Base-by-base conservation (phyloP, 2,329 filamentous ascomycete species). In the Lachnellula subtilissima region DNA sequence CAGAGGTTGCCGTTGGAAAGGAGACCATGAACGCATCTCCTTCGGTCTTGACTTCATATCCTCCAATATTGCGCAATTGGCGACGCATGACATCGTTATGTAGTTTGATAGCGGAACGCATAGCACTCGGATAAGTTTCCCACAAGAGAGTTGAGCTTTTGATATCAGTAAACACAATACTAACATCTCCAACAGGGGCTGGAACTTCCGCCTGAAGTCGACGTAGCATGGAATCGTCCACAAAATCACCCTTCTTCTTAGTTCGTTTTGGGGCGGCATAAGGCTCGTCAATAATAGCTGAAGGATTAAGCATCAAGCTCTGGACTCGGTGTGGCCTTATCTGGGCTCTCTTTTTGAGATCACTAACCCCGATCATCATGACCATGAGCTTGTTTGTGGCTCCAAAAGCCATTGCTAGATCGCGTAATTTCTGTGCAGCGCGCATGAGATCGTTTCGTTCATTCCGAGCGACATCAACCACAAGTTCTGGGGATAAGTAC, bases 21-120 rank as follows among this genome's bases (percentile, higher is more conserved):
- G 93, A 96, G 35, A 99, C 94, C 92, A 99, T 97, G 69, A 99
- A 99, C 8, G 94, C 94, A 74, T 99, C 94, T 64, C 94, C 94
- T 89, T 99, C 94, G 17, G 94, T 99, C 79, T 99, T 99, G 72
- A 99, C 94, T 74, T 99, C 94, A 69, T 97, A 99, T 1, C 94
- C 94, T 68, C 94, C 94, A 65, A 97, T 95, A 61, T 92, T 87
- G 50, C 94, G 86, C 64, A 99, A 77, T 70, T 97, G 93, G 54
- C 94, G 84, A 63, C 94, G 88, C 87, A 99, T 96, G 47, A 97
- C 84, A 67, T 96, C 91, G 72, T 99, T 99, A 78, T 99, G 94
- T 64, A 96, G 86, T 73, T 93, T 95, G 74, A 99, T 99, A 17
- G 92, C 92, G 14, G 92, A 93, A 66, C 93, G 84, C 94, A 99